A percentile compares a stretch with the other conserved stretches of the same genome.
Evolutionary conservation across 106 monocot genomes (phyloP).

Genomic region (Iris macrosiphon): DNA sequence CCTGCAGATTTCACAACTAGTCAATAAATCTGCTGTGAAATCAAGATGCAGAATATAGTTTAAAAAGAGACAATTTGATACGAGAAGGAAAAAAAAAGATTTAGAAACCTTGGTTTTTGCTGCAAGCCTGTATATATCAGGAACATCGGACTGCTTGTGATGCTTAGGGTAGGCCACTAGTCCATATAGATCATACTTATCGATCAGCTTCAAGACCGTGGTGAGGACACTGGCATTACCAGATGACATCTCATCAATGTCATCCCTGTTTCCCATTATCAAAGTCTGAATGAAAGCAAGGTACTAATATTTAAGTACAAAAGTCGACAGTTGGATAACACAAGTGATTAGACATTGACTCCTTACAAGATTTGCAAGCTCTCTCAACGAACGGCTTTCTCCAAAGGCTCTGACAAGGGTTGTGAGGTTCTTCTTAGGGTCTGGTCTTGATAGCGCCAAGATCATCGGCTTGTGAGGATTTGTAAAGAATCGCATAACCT

Average conservation of each 20-base stretch:
- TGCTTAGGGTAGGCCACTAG: constrained; percentile 84
- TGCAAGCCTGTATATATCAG: constrained; percentile 86
- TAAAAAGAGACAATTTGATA: neutral
- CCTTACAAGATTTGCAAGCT: constrained; percentile 89
- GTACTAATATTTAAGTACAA: neutral
- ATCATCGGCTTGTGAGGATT: constrained; percentile 99
- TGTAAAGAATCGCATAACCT: constrained; percentile 79
- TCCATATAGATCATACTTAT: constrained; percentile 95
- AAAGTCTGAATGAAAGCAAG: constrained; percentile 44
- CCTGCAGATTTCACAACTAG: neutral
- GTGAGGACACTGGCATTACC: constrained; percentile 77
- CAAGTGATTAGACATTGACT: neutral
- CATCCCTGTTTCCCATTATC: constrained; percentile 95
- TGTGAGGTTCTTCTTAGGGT: constrained; percentile 92
- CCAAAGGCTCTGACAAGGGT: constrained; percentile 92
- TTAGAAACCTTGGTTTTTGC: constrained; percentile 64
- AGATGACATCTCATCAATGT: constrained; percentile 79
- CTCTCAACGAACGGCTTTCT: constrained; percentile 79
- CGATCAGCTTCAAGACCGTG: constrained; percentile 86
- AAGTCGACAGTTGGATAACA: neutral
- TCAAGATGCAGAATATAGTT: neutral
- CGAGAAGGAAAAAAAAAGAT: neutral
- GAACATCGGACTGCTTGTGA: constrained; percentile 83
- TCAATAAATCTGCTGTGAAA: neutral
- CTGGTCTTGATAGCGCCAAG: constrained; percentile 78